These are phyloP conservation scores for Cyclotella distinguenda DNA, from an alignment of 108 stramenopile species.

Conservation along the genomic window DNA sequence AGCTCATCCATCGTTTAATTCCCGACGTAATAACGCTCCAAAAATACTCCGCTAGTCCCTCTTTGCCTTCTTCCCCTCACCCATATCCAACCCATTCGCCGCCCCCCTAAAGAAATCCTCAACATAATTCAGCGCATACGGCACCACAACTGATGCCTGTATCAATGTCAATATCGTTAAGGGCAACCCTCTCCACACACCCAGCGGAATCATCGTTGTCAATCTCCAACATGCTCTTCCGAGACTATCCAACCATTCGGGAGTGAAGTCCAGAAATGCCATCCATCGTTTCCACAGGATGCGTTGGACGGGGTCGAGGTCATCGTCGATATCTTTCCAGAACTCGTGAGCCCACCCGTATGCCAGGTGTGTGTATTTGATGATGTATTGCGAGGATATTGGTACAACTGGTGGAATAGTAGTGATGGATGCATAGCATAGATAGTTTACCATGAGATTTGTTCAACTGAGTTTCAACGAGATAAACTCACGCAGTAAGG, in stretches of 20 bases:
- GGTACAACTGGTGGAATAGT: conserved; percentile 53
- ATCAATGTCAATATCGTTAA: conserved; percentile 57
- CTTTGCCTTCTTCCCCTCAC: neutral
- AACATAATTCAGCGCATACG: conserved; percentile 55
- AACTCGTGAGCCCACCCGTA: conserved; percentile 21
- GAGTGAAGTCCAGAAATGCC: conserved; percentile 14
- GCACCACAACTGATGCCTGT: conserved; percentile 54
- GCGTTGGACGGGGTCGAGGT: conserved; percentile 24
- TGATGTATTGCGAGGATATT: conserved; percentile 50
- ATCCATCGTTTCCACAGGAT: conserved; percentile 34
- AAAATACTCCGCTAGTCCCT: no score
- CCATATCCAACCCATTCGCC: conserved; percentile 30
- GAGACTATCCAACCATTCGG: conserved; percentile 14
- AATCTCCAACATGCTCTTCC: neutral
- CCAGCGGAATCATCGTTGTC: conserved; percentile 33
- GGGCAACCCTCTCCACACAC: conserved; percentile 61
- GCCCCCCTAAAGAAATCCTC: conserved; percentile 68
- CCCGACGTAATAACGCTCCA: no score
- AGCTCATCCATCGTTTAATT: no score
- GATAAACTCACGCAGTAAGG: conserved; percentile 47
- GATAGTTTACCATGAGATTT: neutral
- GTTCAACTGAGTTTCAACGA: neutral
- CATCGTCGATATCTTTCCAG: conserved; percentile 38
- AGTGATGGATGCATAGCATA: neutral
- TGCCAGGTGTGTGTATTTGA: conserved; percentile 29